phyloP scores from a whole-genome alignment of 257 asterid genomes.

The Solanum commersonii region DNA sequence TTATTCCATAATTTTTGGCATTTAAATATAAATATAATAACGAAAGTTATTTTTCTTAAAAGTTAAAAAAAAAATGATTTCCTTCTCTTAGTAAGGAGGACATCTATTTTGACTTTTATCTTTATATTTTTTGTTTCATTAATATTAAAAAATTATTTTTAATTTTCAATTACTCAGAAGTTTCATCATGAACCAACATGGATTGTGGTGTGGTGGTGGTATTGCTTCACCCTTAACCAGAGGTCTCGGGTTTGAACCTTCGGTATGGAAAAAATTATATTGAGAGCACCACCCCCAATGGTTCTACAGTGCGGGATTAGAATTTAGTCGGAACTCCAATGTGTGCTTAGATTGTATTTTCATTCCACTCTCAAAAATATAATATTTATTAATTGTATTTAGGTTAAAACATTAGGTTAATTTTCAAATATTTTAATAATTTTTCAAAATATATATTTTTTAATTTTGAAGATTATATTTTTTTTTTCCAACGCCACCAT shows the following conservation, averaged over 20 bases:
- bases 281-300: accelerated
- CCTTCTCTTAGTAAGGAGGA: neutral
- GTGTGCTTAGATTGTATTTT: no score
- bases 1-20: neutral
- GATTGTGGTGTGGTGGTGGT: no score
- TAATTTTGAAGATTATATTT: neutral
- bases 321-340: no score
- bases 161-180: no score
- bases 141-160: no score
- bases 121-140: neutral
- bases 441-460: neutral
- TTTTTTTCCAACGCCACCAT: neutral
- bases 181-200: no score
- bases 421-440: neutral
- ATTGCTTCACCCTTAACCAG: accelerated
- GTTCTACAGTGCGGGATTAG: no score
- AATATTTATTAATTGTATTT: neutral
- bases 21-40: neutral
- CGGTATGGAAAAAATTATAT: no score
- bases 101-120: neutral
- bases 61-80: neutral
- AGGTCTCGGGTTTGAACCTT: accelerated
- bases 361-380: no score
- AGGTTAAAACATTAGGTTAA: neutral
- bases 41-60: neutral